These are phyloP conservation scores for Rhynchosporium secalis DNA, from an alignment of 2,329 filamentous ascomycete species.

Conservation along the genomic window DNA sequence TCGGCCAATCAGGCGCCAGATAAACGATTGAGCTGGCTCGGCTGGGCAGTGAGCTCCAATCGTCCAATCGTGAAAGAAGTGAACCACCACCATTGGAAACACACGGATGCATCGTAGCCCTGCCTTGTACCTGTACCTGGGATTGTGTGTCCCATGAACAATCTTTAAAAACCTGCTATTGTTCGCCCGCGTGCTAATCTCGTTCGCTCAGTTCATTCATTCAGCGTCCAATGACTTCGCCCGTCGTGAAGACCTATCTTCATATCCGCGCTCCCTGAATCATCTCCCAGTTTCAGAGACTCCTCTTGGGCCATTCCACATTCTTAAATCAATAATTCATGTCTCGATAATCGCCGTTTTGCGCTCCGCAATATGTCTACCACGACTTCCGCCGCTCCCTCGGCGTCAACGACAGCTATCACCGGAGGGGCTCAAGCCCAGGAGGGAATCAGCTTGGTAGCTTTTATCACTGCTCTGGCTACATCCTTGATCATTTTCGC, in stretches of 20 bases:
- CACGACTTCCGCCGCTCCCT: slow-evolving; percentile 11
- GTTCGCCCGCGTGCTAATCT: background rate
- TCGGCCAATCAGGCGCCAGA: slow-evolving; percentile 4
- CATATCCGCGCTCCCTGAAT: background rate
- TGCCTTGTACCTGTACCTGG: background rate
- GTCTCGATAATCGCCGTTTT: slow-evolving; percentile 12
- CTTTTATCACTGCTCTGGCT: slow-evolving; percentile 39
- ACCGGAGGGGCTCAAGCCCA: slow-evolving; percentile 30
- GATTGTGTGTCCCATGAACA: slow-evolving; percentile 8
- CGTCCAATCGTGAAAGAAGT: slow-evolving; percentile 3
- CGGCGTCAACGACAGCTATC: slow-evolving; percentile 1
- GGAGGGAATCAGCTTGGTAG: slow-evolving; percentile 38
- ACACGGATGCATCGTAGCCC: background rate
- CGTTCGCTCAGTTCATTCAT: too few relatives aligned
- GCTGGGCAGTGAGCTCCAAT: too few relatives aligned
- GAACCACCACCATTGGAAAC: background rate
- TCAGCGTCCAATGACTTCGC: background rate
- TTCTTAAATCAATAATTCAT: background rate
- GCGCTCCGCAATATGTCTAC: slow-evolving; percentile 16
- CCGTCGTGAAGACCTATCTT: background rate
- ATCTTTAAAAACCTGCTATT: slow-evolving; percentile 11
- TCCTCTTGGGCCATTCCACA: background rate
- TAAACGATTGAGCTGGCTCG: background rate
- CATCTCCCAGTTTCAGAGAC: background rate
- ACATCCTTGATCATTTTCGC: slow-evolving; percentile 38